Evolutionary conservation across 208 protist species (phyloP), one percentile per base, ranked within the genome.

Genomic region (Trypanosoma lewisi): DNA sequence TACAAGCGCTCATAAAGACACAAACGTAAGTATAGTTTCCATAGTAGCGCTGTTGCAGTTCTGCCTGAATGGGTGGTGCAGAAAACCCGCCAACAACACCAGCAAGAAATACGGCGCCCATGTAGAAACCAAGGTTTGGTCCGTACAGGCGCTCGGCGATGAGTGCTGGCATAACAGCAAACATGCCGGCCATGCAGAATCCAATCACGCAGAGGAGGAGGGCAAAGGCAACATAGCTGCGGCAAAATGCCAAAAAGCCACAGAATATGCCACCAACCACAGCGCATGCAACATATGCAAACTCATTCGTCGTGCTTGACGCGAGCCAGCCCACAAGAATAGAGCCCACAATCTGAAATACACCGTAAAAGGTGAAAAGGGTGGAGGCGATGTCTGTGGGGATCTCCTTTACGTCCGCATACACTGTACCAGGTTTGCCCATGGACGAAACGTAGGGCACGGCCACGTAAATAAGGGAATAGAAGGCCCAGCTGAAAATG

Each of bases 181-280:
- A 93, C 23, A 93, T 81, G 34, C 87, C 87, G 0, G 87, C 87
- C 25, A 81, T 89, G 75, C 87, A 90, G 70, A 93, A 90, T 27
- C 87, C 87, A 25, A 93, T 67, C 19, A 90, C 60, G 36, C 65
- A 78, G 23, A 78, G 56, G 55, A 76, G 77, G 41, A 73, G 66
- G 1, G 79, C 83, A 50, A 93, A 90, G 52, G 73, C 71, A 17
- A 77, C 73, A 72, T 90, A 93, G 56, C 63, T 73, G 58, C 83
- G 81, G 53, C 83, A 89, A 53, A 93, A 78, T 21, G 69, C 58
- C 19, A 88, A 75, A 50, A 87, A 59, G 14, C 66, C 75, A 16
- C 66, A 67, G 1, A 68, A 52, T 28, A 87, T 45, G 1, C 75
- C 78, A 36, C 83, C 80, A 3, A 90, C 45, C n/a, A 56, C 63